phyloP scores from a whole-genome alignment of 306 rosid species.

The Dryas alaskensis region DNA sequence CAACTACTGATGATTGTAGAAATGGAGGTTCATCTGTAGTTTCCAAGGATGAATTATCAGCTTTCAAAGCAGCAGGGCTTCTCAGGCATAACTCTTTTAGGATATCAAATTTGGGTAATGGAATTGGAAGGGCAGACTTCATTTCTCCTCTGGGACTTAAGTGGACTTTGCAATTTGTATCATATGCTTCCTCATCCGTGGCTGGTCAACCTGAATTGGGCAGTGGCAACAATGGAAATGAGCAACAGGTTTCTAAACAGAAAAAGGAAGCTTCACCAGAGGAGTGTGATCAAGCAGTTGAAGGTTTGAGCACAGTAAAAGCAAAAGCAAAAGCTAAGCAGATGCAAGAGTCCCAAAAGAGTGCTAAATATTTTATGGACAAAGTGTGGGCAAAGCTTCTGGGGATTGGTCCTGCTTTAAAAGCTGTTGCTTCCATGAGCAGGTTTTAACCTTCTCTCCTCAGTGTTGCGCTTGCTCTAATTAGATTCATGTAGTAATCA shows the following conservation, averaged over 20 bases:
- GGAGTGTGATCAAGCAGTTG: constrained; percentile 94
- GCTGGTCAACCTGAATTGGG: background rate
- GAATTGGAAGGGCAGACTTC: no score
- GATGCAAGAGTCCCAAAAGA: constrained; percentile 52
- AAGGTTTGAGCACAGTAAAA: constrained; percentile 71
- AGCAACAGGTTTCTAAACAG: constrained; percentile 43
- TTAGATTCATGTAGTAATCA: background rate
- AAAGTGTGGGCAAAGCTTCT: constrained; percentile 52
- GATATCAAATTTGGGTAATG: no score
- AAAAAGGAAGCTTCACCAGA: constrained; percentile 85
- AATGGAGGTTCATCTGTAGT: no score
- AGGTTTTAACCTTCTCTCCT: constrained; percentile 36
- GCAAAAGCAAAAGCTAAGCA: constrained; percentile 79
- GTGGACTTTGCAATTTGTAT: no score
- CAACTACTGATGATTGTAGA: no score
- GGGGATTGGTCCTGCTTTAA: constrained; percentile 82
- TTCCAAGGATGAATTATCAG: no score
- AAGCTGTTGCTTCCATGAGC: constrained; percentile 82
- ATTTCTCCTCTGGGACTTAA: no score
- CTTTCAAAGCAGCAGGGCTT: no score
- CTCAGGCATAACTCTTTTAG: no score
- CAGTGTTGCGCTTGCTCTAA: no score
- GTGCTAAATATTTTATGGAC: constrained; percentile 35
- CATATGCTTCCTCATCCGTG: no score
- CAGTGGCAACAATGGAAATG: constrained; percentile 33